A percentile compares a stretch with the other conserved stretches of the same genome.
These are phyloP conservation scores for Auriscalpium vulgare DNA, from an alignment of 768 basidiomycete genomes.

Conservation along the genomic window DNA sequence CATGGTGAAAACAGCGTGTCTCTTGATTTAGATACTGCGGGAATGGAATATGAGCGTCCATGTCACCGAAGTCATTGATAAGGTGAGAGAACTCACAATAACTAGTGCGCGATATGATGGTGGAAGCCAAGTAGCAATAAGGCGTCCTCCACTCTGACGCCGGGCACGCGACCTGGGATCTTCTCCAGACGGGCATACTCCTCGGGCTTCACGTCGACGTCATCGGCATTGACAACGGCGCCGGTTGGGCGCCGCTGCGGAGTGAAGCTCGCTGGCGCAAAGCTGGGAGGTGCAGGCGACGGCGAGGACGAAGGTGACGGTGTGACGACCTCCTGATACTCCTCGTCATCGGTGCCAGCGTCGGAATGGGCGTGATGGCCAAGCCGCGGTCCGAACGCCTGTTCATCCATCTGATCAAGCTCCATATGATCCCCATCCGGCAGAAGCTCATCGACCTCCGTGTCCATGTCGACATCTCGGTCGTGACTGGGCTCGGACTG, in stretches of 20 bases:
- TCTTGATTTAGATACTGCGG: not conserved
- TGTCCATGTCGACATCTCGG: constrained; percentile 37
- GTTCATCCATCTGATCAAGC: not conserved
- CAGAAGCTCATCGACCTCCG: constrained; percentile 24
- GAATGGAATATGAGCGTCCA: not conserved
- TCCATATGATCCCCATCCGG: not conserved
- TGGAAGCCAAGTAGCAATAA: constrained; percentile 69
- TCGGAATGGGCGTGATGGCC: constrained; percentile 8
- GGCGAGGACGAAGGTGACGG: constrained; percentile 52
- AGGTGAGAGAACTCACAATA: constrained; percentile 11
- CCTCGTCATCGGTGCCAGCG: constrained; percentile 38
- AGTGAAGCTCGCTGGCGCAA: constrained; percentile 23
- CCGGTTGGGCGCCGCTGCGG: constrained; percentile 17
- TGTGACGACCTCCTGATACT: constrained; percentile 67
- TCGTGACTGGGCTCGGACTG: constrained; percentile 22
- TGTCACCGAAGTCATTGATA: not conserved
- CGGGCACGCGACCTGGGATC: constrained; percentile 27
- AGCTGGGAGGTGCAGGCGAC: constrained; percentile 18
- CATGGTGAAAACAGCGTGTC: not conserved
- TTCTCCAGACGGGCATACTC: constrained; percentile 44
- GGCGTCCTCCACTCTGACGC: constrained; percentile 68
- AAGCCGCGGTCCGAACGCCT: not conserved
- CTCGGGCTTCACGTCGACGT: constrained; percentile 31
- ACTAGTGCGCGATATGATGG: constrained; percentile 51
- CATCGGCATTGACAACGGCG: constrained; percentile 15